Base-by-base conservation (phyloP, 345 rosid genomes). In the Lepidium aucheri region DNA sequence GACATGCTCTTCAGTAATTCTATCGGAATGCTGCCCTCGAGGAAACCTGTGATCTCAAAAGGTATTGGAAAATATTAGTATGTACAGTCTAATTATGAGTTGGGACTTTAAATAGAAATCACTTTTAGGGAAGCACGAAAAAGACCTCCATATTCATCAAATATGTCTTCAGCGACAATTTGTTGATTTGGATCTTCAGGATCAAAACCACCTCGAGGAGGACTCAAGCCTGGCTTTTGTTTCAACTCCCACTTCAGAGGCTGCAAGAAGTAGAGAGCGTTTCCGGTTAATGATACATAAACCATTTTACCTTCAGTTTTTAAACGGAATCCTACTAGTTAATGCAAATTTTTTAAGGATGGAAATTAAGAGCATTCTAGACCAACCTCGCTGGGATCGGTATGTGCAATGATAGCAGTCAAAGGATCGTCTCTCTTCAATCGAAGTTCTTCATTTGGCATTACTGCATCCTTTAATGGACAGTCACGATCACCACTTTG, bases 401-500 rank as follows among this genome's bases (percentile, higher is more conserved):
- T 79, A 14, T 86, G 90, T 44, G 96, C 96, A 65, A 84, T 46
- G 54, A 94, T 94, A 63, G 97, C 84, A 65, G 90, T 86, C 86
- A 94, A 82, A 10, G 97, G 97, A 59, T 94, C 96, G 70, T 94
- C 99, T 80, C 99, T 84, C 82, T 84, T 94, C 72, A 94, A 44
- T 62, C 97, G 89, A 70, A 55, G 82, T 80, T 88, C 96, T 74
- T 94, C 99, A 66, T 81, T 86, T 45, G 99, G 99, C 97, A 94
- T 94, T 56, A 88, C 88, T 70, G 57, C 91, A 87, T 94, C 99
- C 86, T 86, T 94, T 76, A 94, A 43, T 36, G 96, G 97, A 65
- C 99, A 94, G 55, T 94, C 96, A 76, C 93, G 95, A 66, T 94
- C 97, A 72, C 99, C 97, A 68, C 96, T 90, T 81, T 94, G 99